Evolutionary conservation across 1,139 yeast genomes (phyloP).

Genomic region (Yamadazyma mexicana): DNA sequence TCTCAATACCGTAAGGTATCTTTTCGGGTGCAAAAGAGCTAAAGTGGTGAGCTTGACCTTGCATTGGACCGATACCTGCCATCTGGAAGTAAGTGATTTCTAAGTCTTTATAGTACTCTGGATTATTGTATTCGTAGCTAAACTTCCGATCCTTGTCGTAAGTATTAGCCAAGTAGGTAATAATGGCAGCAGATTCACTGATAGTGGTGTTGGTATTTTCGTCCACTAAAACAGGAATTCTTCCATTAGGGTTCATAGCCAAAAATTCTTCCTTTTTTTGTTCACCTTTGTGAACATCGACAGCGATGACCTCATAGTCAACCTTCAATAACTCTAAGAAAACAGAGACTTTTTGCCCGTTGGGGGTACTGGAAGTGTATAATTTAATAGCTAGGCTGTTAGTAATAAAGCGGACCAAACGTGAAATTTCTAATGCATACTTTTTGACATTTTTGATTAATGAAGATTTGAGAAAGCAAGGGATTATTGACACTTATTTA

Average conservation of each 20-base stretch:
- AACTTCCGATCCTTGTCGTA: constrained; percentile 54
- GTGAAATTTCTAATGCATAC: no score
- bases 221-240: constrained; percentile 60
- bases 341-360: constrained; percentile 53
- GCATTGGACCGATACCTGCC: constrained; percentile 62
- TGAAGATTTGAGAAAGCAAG: no score
- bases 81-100: constrained; percentile 58
- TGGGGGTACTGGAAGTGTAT: constrained; percentile 54
- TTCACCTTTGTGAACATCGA: constrained; percentile 36
- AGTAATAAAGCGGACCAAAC: no score
- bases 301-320: constrained; percentile 42
- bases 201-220: constrained; percentile 43
- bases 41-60: constrained; percentile 58
- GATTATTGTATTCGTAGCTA: constrained; percentile 45
- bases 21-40: constrained; percentile 42
- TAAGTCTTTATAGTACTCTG: constrained; percentile 48
- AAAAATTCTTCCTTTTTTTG: constrained; percentile 57
- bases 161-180: constrained; percentile 55
- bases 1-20: constrained; percentile 50
- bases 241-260: constrained; percentile 59
- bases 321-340: constrained; percentile 49
- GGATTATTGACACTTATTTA: no score
- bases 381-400: constrained; percentile 14
- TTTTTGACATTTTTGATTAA: no score
- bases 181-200: constrained; percentile 60